Evolutionary conservation across 176 grass and related monocot species (phyloP), one percentile per base, ranked within the genome.

Genomic region (Ensete ventricosum): DNA sequence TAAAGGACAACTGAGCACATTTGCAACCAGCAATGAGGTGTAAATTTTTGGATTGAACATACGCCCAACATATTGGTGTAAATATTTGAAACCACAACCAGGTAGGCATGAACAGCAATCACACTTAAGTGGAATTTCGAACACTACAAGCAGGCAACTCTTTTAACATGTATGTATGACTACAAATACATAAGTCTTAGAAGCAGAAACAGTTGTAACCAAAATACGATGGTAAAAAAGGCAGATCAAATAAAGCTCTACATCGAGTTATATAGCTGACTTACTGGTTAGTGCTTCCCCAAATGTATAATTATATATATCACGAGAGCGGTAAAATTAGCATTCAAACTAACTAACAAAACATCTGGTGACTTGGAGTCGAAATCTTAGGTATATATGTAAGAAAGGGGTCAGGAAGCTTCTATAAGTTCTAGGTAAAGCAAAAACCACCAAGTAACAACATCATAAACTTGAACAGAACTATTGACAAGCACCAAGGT

Each of bases 281-380:
- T 14, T 59, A 20, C 19, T 59, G 57, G 57, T 17, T 59, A 59
- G 57, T 11, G 60, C 13, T 67, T 58, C 19, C 1, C 80, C 74
- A 64, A 69, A 64, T 22, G 68, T 68, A 14, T 65, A 19, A 54
- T 69, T 55, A 23, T 8, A 77, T 53, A 43, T 64, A 9, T 69
- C 64, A 66, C 62, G 23, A 43, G 50, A 68, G 3, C 29, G 34
- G 10, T 24, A 25, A 13, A 16, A 14, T 74, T 48, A 76, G 23
- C 24, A 58, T 19, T 11, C 14, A 58, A 67, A 81, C 8, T 60
- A 67, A 81, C 8, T 60, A n/a, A 60, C 14, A 60, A 60, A 60
- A 8, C 57, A n/a, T n/a, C 57, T n/a, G 8, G 57, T 20, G n/a
- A 57, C 55, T 16, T 14, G 17, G 34, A 43, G 34, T 43, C 34